phyloP scores from a whole-genome alignment of 495 filamentous ascomycete species.

The Tuber borchii region DNA sequence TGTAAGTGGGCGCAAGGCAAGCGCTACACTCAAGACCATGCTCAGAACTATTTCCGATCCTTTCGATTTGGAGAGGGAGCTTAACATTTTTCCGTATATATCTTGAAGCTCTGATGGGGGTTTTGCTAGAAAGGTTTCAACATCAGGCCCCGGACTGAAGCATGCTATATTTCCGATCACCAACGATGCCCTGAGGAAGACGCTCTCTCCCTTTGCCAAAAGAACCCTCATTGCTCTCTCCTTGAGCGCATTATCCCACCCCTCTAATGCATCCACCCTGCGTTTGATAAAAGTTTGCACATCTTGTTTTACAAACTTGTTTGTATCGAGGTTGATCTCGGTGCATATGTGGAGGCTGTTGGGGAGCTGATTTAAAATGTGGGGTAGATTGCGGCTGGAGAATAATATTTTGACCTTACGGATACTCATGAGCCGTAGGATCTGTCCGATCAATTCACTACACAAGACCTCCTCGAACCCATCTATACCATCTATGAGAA shows the following conservation, averaged over 20 bases:
- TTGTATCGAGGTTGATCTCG: not conserved
- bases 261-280: not conserved
- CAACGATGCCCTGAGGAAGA: not conserved
- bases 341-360: not conserved
- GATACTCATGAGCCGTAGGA: not conserved
- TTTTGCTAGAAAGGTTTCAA: not conserved
- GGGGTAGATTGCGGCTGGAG: not conserved
- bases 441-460: not conserved
- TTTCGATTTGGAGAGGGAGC: rapidly evolving
- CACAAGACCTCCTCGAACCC: not conserved
- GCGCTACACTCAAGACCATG: not conserved
- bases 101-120: not conserved
- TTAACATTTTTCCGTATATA: not conserved
- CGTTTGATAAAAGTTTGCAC: not conserved
- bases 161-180: not conserved
- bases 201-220: not conserved
- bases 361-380: not conserved
- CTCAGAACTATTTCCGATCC: not conserved
- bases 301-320: not conserved
- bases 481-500: not conserved
- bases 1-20: not conserved
- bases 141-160: not conserved
- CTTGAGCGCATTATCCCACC: not conserved
- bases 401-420: not conserved
- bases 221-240: not conserved